Evolutionary conservation across 23 red algal genomes (phyloP).

Genomic region (Gracilaria domingensis): DNA sequence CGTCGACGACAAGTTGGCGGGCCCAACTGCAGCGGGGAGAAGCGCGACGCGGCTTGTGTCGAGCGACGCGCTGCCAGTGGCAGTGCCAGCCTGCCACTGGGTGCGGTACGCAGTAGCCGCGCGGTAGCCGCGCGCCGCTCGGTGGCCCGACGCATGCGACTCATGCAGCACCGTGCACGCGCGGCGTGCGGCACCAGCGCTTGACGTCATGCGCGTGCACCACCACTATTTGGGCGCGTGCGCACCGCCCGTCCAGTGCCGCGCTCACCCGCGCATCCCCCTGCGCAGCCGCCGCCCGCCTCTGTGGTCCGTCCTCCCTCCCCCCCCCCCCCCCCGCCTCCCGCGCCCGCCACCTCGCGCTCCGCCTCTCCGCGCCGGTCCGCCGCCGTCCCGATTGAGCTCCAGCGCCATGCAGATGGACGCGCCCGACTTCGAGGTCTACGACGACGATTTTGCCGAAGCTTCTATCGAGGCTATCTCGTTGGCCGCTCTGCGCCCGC

Average conservation of each 20-base stretch:
- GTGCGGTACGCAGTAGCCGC: neutral
- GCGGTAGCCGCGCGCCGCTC: neutral
- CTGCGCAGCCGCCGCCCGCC: neutral
- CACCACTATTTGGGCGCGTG: neutral
- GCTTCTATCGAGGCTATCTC: conserved; percentile 74
- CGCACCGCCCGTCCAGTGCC: neutral
- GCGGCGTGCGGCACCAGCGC: neutral
- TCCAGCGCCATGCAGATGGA: neutral
- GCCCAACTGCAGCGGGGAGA: neutral
- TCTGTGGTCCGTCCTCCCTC: neutral
- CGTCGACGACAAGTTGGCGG: neutral
- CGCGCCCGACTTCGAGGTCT: conserved; percentile 23
- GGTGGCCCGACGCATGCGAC: neutral
- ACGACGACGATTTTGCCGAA: conserved; percentile 73
- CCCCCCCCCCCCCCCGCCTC: neutral
- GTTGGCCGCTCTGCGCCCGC: conserved; percentile 30
- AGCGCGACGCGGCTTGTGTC: neutral
- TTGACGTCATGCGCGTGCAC: conserved; percentile 9
- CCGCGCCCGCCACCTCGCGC: neutral
- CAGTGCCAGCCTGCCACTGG: too few species aligned
- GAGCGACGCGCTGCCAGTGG: neutral
- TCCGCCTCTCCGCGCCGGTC: neutral
- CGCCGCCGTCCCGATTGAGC: neutral
- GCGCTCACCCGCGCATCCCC: neutral
- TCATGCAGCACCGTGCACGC: neutral